Percentiles rank a stretch among this genome's conserved stretches.
phyloP scores from a whole-genome alignment of 1,139 yeast genomes.

The Arxiozyma heterogenica region DNA sequence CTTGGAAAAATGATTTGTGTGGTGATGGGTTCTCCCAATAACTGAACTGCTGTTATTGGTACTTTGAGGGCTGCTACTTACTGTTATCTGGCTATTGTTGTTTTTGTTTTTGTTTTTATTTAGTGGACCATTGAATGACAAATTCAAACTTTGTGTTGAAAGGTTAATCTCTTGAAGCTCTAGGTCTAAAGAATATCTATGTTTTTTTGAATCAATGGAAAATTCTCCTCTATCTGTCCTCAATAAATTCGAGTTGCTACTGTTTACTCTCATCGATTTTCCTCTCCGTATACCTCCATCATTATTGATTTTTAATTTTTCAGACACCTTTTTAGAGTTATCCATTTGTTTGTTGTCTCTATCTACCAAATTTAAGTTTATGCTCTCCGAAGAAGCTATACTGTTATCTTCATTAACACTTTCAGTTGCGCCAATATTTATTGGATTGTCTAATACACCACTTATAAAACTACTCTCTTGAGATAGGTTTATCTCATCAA shows the following conservation, averaged over 20 bases:
- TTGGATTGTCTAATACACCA: background rate
- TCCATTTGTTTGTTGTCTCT: slow-evolving; percentile 6
- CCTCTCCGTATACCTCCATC: background rate
- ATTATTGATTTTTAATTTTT: background rate
- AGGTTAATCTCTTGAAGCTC: slow-evolving; percentile 26
- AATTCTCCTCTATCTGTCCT: background rate
- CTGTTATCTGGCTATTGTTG: background rate
- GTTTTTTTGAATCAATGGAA: background rate
- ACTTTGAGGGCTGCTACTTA: background rate
- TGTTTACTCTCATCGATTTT: background rate
- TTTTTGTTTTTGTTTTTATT: background rate
- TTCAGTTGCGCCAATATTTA: background rate
- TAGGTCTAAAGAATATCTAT: slow-evolving; percentile 22
- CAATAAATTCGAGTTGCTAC: background rate
- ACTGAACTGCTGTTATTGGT: background rate
- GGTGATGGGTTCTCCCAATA: background rate
- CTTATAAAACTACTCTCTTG: slow-evolving; percentile 3
- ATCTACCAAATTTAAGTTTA: slow-evolving; percentile 22
- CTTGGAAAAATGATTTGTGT: background rate
- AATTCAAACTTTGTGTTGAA: slow-evolving; percentile 13
- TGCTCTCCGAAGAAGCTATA: slow-evolving; percentile 24
- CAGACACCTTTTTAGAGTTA: background rate
- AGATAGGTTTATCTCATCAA: slow-evolving; percentile 9
- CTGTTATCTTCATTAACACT: background rate
- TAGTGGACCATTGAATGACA: background rate